Base-by-base conservation (phyloP, 2,329 filamentous ascomycete species). In the Colletotrichum brevisporum region DNA sequence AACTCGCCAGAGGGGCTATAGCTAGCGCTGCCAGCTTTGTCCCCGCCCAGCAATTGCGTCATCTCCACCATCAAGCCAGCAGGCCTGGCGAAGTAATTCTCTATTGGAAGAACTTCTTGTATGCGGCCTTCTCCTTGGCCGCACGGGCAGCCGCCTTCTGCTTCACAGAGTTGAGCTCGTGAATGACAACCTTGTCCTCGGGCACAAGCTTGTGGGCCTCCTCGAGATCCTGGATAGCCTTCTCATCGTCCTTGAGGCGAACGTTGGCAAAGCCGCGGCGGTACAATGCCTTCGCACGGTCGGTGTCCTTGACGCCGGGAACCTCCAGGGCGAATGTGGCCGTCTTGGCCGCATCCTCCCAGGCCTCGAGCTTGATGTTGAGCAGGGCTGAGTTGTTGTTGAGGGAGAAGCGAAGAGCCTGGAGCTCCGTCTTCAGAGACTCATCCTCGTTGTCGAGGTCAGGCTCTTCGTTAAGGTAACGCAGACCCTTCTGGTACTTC, bases 401-500 rank as follows among this genome's bases (percentile, higher is more conserved):
- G 57, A 98, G 88, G 15, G 90, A 90, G 82, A 98, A 93, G 74
- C 95, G 93, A 63, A 98, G 87, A 45, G 91, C 84, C 53, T 69
- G 53, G 70, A 98, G 86, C 72, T 91, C 86, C 26, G 84, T 80
- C 75, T 90, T 91, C 47, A 92, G 88, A 45, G 92, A 90, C 53
- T 88, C 84, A 5, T 92, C 86, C 74, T 95, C 94, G 53, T 89
- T 86, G 50, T 96, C 92, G 13, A 89, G 81, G 56, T 93, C 90
- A 1, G 92, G 92, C 76, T 95, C 93, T 80, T 97, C 93, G 80
- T 95, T 93, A 70, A 97, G 85, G 80, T 97, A 98, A 75, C 94
- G 90, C 70, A 97, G 83, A 18, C 90, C 95, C 85, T 99, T 99
- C 80, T 97, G 90, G 83, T 99, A 99, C 84, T 99, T 99, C 70